Evolutionary conservation across 2,329 filamentous ascomycete species (phyloP).

Genomic region (Aureobasidium namibiae): DNA sequence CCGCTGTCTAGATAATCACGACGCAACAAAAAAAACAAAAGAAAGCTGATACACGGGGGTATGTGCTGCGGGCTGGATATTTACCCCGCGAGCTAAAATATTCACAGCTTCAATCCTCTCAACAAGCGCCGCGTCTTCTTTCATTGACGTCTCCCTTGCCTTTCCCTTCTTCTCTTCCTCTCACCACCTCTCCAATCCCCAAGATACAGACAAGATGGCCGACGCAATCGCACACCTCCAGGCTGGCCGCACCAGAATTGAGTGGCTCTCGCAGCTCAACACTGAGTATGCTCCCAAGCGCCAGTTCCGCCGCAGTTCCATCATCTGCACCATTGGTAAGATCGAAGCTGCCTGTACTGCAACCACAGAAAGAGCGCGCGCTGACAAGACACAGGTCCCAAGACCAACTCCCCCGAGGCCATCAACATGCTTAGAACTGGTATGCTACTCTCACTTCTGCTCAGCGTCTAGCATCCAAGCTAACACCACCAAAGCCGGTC

Average conservation of each 20-base stretch:
- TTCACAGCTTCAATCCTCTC: slow-evolving; percentile 3
- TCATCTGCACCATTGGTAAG: slow-evolving; percentile 92
- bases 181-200: slow-evolving; percentile 5
- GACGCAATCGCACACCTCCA: slow-evolving; percentile 79
- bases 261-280: slow-evolving; percentile 72
- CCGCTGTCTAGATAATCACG: neutral
- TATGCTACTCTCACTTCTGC: slow-evolving; percentile 22
- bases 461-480: neutral
- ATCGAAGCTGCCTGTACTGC: too few species aligned
- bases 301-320: slow-evolving; percentile 93
- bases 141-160: neutral
- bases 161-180: neutral
- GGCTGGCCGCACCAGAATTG: slow-evolving; percentile 60
- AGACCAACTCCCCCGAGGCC: slow-evolving; percentile 96
- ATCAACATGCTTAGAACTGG: slow-evolving; percentile 84
- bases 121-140: slow-evolving; percentile 1
- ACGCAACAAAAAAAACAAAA: neutral
- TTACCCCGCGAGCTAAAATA: slow-evolving; percentile 3
- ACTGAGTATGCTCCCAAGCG: slow-evolving; percentile 79
- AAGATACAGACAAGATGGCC: slow-evolving; percentile 38
- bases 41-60: slow-evolving; percentile 8
- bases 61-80: slow-evolving; percentile 1
- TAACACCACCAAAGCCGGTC: slow-evolving; percentile 51
- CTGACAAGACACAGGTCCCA: slow-evolving; percentile 54
- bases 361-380: neutral